Evolutionary conservation across 1,284 basidiomycete genomes (phyloP).

Genomic region (Hypsizygus ulmarius): DNA sequence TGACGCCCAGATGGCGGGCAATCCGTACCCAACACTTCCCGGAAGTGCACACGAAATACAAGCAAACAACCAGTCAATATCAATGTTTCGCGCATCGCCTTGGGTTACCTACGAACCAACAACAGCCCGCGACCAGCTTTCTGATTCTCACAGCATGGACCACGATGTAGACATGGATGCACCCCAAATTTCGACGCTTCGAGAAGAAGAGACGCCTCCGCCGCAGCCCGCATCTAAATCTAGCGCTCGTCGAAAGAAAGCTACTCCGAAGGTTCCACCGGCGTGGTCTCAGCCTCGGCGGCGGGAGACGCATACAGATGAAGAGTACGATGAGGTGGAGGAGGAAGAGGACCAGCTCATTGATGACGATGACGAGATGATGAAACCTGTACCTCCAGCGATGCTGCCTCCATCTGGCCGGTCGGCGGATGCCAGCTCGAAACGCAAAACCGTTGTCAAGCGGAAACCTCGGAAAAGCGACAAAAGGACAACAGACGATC

Average conservation of each 20-base stretch:
- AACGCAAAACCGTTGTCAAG: slow-evolving; percentile 47
- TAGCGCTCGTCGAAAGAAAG: slow-evolving; percentile 47
- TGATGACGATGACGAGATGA: slow-evolving; percentile 53
- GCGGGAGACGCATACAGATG: slow-evolving; percentile 32
- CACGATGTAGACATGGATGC: slow-evolving; percentile 71
- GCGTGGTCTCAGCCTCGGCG: slow-evolving; percentile 23
- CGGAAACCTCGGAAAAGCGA: slow-evolving; percentile 49
- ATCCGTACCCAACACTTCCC: slow-evolving; percentile 17
- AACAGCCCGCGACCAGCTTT: slow-evolving; percentile 18
- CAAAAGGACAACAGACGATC: slow-evolving; percentile 35
- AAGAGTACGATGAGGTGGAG: slow-evolving; percentile 53
- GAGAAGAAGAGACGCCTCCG: slow-evolving; percentile 66
- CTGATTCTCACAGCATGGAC: slow-evolving; percentile 37
- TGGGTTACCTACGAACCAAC: slow-evolving; percentile 43
- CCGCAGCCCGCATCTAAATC: slow-evolving; percentile 40
- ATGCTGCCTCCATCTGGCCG: slow-evolving; percentile 28
- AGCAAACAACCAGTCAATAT: slow-evolving; percentile 35
- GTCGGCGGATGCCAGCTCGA: slow-evolving; percentile 34
- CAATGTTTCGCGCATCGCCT: slow-evolving; percentile 45
- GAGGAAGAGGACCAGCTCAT: slow-evolving; percentile 78
- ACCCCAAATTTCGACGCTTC: slow-evolving; percentile 73
- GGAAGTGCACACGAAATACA: slow-evolving; percentile 30
- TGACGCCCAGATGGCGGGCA: slow-evolving; percentile 2
- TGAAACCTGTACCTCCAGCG: slow-evolving; percentile 33
- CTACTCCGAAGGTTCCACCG: slow-evolving; percentile 17